Conservation (phyloP, 1,139 yeast genomes). For the Debaryomyces subglobosus region DNA sequence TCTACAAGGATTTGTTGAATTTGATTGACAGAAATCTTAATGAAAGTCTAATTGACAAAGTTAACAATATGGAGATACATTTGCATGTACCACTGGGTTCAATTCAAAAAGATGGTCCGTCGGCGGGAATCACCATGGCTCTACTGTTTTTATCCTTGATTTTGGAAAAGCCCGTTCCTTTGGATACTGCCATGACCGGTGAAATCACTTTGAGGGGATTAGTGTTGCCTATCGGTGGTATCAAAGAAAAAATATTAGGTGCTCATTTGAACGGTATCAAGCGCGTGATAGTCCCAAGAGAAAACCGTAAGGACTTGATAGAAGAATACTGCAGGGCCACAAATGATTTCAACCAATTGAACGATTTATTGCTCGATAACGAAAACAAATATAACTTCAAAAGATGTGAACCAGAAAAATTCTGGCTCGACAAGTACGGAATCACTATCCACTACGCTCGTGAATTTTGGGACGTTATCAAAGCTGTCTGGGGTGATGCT, state of each 20-base stretch:
- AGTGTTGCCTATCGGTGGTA: slow-evolving; percentile 88
- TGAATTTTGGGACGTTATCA: slow-evolving; percentile 78
- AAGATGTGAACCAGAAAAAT: slow-evolving; percentile 49
- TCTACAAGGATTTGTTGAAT: slow-evolving; percentile 38
- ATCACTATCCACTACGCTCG: slow-evolving; percentile 65
- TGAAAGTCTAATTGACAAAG: slow-evolving; percentile 40
- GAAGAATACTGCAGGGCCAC: slow-evolving; percentile 51
- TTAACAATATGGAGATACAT: slow-evolving; percentile 66
- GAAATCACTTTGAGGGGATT: slow-evolving; percentile 87
- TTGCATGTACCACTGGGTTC: slow-evolving; percentile 92
- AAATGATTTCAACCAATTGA: slow-evolving; percentile 32
- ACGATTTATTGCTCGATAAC: slow-evolving; percentile 42
- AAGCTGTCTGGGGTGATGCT: slow-evolving; percentile 64
- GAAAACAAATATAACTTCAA: slow-evolving; percentile 30
- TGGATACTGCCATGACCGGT: slow-evolving; percentile 87
- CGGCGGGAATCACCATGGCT: slow-evolving; percentile 92
- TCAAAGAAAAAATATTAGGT: slow-evolving; percentile 81
- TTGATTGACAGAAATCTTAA: slow-evolving; percentile 21
- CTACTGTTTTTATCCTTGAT: slow-evolving; percentile 75
- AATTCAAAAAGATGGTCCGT: slow-evolving; percentile 88
- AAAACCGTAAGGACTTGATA: slow-evolving; percentile 71
- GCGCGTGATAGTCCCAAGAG: slow-evolving; percentile 68
- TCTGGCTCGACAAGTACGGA: slow-evolving; percentile 53
- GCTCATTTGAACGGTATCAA: slow-evolving; percentile 72
- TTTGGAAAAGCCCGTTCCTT: slow-evolving; percentile 66